Evolutionary conservation across 2,329 filamentous ascomycete genomes (phyloP).

Genomic region (Aspergillus uvarum): DNA sequence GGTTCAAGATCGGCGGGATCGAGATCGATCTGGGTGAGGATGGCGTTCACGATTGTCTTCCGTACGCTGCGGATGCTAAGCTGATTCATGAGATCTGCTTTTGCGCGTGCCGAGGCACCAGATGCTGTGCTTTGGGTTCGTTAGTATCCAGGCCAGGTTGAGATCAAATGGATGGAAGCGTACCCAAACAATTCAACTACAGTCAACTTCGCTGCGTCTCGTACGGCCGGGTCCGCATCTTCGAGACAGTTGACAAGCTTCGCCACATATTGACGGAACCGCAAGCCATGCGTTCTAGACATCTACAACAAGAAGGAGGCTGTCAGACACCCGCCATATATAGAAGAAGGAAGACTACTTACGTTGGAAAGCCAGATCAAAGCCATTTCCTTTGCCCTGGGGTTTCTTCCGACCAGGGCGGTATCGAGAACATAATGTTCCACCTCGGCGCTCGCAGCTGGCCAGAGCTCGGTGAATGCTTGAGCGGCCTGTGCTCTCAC

Average conservation of each 20-base stretch:
- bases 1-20: conserved; percentile 13
- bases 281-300: conserved; percentile 74
- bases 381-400: conserved; percentile 78
- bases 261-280: conserved; percentile 80
- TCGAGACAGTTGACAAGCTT: conserved; percentile 82
- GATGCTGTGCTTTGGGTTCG: conserved; percentile 43
- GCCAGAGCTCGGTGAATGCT: conserved; percentile 75
- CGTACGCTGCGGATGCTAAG: conserved; percentile 81
- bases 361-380: conserved; percentile 84
- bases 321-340: conserved; percentile 11
- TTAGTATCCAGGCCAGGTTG: background rate
- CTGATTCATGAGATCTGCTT: conserved; percentile 84
- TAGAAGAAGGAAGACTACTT: conserved; percentile 23
- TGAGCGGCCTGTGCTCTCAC: conserved; percentile 72
- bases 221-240: conserved; percentile 83
- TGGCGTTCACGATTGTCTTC: conserved; percentile 78
- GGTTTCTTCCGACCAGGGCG: conserved; percentile 76
- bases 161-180: conserved; percentile 19
- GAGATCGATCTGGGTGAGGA: conserved; percentile 71
- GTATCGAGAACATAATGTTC: conserved; percentile 76
- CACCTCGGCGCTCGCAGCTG: conserved; percentile 67
- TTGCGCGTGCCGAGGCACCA: conserved; percentile 76
- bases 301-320: conserved; percentile 53
- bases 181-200: conserved; percentile 85
- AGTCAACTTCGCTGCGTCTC: conserved; percentile 77